Evolutionary conservation across 768 basidiomycete genomes (phyloP), one percentile per base, ranked within the genome.

Genomic region (Collybiopsis confluens): DNA sequence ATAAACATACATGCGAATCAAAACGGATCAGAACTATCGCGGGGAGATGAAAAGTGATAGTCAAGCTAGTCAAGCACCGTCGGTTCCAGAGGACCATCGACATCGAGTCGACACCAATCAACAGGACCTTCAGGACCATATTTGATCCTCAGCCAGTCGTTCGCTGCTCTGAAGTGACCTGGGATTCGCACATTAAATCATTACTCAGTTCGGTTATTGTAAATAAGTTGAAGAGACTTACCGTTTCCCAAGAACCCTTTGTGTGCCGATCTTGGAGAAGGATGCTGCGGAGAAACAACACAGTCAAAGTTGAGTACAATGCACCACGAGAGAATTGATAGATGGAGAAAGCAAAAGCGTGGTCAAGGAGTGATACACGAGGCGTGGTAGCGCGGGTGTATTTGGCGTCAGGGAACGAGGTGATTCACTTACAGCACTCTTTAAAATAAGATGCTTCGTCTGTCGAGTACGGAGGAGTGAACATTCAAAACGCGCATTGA

Each of bases 221-320:
- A n/a, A n/a, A n/a, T n/a, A n/a, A n/a, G n/a, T n/a, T n/a, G n/a
- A n/a, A n/a, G n/a, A n/a, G n/a, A n/a, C n/a, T n/a, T n/a, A n/a
- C 82, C 83, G 66, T 94, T 95, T 45, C 91, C 92, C 58, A 91
- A 67, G 73, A 95, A 97, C 9, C 94, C 93, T 54, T 78, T 77
- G 58, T 78, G 70, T 3, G 88, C 93, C 50, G 88, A 85, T 16
- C 84, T 70, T 5, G 93, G 94, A 26, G 88, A 92, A 16, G 93
- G 93, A 70, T 97, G 93, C 81, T 90, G 69, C 28, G 61, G 41
- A 68, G 61, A 41, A 49, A n/a, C n/a, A n/a, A n/a, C n/a, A n/a
- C n/a, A n/a, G n/a, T n/a, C n/a, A n/a, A n/a, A n/a, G n/a, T n/a
- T n/a, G n/a, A n/a, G n/a, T n/a, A n/a, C n/a, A n/a, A n/a, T n/a